Evolutionary conservation across 163 green algal genomes (phyloP), one percentile per base, ranked within the genome.

Genomic region (Scenedesmus sp.): DNA sequence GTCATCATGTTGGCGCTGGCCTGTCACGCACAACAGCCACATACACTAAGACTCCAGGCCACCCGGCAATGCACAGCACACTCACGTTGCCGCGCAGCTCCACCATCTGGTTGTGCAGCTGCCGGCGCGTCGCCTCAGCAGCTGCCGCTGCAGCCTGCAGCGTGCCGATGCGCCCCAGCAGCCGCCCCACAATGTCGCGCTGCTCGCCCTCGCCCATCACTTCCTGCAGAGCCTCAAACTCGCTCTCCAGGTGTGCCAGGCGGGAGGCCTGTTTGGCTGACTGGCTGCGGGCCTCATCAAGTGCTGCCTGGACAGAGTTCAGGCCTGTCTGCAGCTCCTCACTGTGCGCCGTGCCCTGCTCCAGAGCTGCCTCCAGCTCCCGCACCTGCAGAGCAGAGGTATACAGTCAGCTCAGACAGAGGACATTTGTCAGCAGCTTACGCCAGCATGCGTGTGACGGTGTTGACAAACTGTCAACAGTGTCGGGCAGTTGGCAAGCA

Each of bases 91-190:
- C 97, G 15, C 95, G 93, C 6, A 99, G 92, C 86, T 98, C 95
- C 15, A 99, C 95, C 44, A 99, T 95, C 94, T 98, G 94, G 93
- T 99, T 99, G 95, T 99, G 97, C 51, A 98, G 90, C 81, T 94
- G 92, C 13, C 97, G 93, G 4, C 97, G 93, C 30, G 91, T 92
- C 10, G 88, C 92, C 79, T 98, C 95, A 15, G 96, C 94, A 0
- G 94, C 91, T 0, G 93, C 95, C 4, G 96, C 93, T 9, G 97
- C 96, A 5, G 88, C 89, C 93, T 99, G 96, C 46, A 99, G 92
- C 16, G 91, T 92, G 1, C 94, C 94, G 72, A 98, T 97, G 37
- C 95, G 94, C 30, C 53, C 87, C 37, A 98, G 93, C 87, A 99
- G 95, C 44, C 94, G 94, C 0, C 89, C 92, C 24, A 98, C 94